phyloP scores from a whole-genome alignment of 768 basidiomycete genomes.

The Terana coerulea region DNA sequence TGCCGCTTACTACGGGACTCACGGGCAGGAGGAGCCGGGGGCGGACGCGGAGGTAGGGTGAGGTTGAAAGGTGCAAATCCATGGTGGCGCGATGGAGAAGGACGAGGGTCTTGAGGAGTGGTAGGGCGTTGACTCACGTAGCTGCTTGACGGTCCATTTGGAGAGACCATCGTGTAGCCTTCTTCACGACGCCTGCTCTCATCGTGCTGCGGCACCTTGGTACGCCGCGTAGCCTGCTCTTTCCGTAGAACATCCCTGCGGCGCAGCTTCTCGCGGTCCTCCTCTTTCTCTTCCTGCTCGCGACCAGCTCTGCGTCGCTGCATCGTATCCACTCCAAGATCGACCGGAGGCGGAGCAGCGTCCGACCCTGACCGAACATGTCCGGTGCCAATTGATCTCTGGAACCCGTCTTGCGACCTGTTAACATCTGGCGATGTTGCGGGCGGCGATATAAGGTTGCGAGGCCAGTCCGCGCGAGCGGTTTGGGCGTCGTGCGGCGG shows the following conservation, averaged over 20 bases:
- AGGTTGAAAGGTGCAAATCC: slow-evolving; percentile 20
- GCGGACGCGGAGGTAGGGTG: slow-evolving; percentile 17
- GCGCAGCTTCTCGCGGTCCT: slow-evolving; percentile 16
- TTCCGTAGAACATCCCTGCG: slow-evolving; percentile 4
- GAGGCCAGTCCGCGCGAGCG: slow-evolving; percentile 2
- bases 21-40: slow-evolving; percentile 15
- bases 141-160: slow-evolving; percentile 17
- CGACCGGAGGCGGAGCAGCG: slow-evolving; percentile 40
- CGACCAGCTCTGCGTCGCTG: slow-evolving; percentile 29
- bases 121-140: slow-evolving; percentile 21
- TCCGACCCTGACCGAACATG: slow-evolving; percentile 47
- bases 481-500: background rate
- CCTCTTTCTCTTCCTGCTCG: slow-evolving; percentile 27
- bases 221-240: background rate
- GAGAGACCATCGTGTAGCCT: slow-evolving; percentile 19
- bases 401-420: slow-evolving; percentile 11
- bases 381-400: slow-evolving; percentile 24
- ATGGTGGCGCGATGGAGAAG: slow-evolving; percentile 7
- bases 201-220: background rate
- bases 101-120: slow-evolving; percentile 19
- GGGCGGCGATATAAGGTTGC: background rate
- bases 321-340: slow-evolving; percentile 33
- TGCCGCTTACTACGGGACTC: slow-evolving; percentile 19
- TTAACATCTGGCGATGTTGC: slow-evolving; percentile 3
- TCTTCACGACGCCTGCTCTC: slow-evolving; percentile 8